Base-by-base conservation (phyloP, 2,329 filamentous ascomycete genomes). In the Botrytis cinerea region DNA sequence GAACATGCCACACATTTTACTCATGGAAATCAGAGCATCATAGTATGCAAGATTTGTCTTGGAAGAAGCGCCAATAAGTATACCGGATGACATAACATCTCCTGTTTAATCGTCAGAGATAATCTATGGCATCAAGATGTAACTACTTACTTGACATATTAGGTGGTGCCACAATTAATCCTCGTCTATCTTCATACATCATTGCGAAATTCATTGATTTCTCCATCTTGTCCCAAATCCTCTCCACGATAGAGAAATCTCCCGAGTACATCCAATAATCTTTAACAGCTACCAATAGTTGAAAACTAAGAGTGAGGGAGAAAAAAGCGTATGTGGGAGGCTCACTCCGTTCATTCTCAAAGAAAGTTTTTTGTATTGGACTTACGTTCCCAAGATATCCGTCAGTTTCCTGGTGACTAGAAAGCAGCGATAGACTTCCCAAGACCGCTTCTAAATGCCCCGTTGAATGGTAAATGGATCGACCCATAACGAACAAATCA, bases 201-300 rank as follows among this genome's bases (percentile, higher is more conserved):
- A 40, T 38, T 67, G 63, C 63, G 22, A 66, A 66, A 51, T 25
- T 35, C 45, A 66, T 51, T 4, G 63, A 66, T 51, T n/a, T 66
- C 25, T 66, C 63, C 45, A 67, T 35, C 45, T 67, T 67, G 45
- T 51, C 32, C 63, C 91, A 4, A 82, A 86, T 68, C 88, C 89
- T 5, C 82, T 92, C 25, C 86, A 86, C 68, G 82, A 85, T 78
- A 84, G 63, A 67, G 45, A 38, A 67, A 67, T 67, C 63, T 10
- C 63, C 63, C 4, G 63, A 38, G 32, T 67, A 67, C 63, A 67
- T 51, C 45, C 63, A 67, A 51, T 51, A 67, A n/a, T 67, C 63
- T 16, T 67, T 67, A 22, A 67, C 63, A 67, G 45, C 63, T 51
- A 67, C 63, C 45, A 67, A n/a, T 7, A 67, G 45, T 38, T 67